phyloP scores from a whole-genome alignment of 441 rosid genomes.

The Codiaeum variegatum region DNA sequence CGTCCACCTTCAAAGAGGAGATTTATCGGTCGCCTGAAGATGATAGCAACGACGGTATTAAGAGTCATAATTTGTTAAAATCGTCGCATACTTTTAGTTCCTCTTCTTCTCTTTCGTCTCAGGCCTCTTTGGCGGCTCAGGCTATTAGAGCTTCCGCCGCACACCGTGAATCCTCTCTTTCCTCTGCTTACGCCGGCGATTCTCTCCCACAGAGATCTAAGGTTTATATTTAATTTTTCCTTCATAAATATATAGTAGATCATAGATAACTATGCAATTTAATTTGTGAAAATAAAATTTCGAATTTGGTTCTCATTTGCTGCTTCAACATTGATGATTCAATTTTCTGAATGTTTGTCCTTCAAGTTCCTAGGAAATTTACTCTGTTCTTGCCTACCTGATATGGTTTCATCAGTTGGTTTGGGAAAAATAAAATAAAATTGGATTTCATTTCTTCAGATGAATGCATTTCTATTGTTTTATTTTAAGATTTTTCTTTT shows the following conservation, averaged over 20 bases:
- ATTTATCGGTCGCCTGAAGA: constrained; percentile 33
- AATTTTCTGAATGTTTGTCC: not conserved
- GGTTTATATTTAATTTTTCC: constrained; percentile 29
- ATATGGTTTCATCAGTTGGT: not conserved
- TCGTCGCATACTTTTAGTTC: constrained; percentile 39
- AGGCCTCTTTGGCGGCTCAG: constrained; percentile 54
- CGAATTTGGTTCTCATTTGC: not conserved
- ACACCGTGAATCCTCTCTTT: constrained; percentile 43
- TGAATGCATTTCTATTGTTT: not conserved
- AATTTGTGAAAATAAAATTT: not conserved
- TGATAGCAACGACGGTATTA: constrained; percentile 4
- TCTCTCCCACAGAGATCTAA: constrained; percentile 47
- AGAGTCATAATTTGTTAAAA: constrained; percentile 25
- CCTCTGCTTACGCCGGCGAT: constrained; percentile 36
- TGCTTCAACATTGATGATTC: not conserved
- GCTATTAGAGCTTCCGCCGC: constrained; percentile 71
- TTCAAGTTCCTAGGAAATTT: not conserved
- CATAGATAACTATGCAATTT: too few species aligned
- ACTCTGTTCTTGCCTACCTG: not conserved
- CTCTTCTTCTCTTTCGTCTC: constrained; percentile 52
- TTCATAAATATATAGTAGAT: not conserved
- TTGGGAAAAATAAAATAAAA: not conserved
- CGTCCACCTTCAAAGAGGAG: constrained; percentile 83
- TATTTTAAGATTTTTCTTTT: not conserved
- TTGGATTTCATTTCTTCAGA: constrained; percentile 7